These are phyloP conservation scores for Aspergillus eucalypticola DNA, from an alignment of 2,329 filamentous ascomycete species.

Conservation along the genomic window DNA sequence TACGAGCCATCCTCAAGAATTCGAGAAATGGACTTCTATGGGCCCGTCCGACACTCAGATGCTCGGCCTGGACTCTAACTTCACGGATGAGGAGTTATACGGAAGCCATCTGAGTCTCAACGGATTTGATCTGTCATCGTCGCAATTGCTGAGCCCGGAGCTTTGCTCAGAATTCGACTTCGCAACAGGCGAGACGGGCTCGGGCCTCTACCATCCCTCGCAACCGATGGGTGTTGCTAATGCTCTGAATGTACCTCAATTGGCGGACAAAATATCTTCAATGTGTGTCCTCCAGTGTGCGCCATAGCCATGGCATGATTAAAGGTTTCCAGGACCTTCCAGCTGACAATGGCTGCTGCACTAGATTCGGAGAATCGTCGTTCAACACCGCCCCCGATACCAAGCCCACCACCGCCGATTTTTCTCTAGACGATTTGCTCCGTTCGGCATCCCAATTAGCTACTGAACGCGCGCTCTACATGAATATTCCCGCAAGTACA, in stretches of 20 bases:
- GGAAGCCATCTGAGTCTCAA: conserved; percentile 11
- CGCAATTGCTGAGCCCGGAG: conserved; percentile 3
- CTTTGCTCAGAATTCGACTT: conserved; percentile 7
- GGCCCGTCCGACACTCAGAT: conserved; percentile 11
- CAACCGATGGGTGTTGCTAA: background rate
- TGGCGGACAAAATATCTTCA: conserved; percentile 6
- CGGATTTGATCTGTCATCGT: conserved; percentile 9
- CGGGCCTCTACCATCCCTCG: background rate
- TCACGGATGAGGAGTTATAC: conserved; percentile 12
- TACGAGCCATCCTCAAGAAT: conserved; percentile 8
- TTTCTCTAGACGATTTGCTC: conserved; percentile 18
- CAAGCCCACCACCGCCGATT: background rate
- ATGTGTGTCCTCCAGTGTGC: background rate
- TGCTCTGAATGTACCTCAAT: background rate
- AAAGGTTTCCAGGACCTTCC: background rate
- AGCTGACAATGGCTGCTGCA: background rate
- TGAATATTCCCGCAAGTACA: conserved; percentile 18
- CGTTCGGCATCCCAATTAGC: conserved; percentile 24
- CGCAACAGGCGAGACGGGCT: background rate
- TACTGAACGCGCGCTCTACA: conserved; percentile 26
- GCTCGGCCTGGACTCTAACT: conserved; percentile 10
- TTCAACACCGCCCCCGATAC: conserved; percentile 4
- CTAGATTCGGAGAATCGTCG: conserved; percentile 7
- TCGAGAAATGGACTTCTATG: conserved; percentile 13
- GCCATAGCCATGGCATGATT: background rate